Evolutionary conservation across 257 asterid genomes (phyloP).

Genomic region (Capsicum rhomboideum): DNA sequence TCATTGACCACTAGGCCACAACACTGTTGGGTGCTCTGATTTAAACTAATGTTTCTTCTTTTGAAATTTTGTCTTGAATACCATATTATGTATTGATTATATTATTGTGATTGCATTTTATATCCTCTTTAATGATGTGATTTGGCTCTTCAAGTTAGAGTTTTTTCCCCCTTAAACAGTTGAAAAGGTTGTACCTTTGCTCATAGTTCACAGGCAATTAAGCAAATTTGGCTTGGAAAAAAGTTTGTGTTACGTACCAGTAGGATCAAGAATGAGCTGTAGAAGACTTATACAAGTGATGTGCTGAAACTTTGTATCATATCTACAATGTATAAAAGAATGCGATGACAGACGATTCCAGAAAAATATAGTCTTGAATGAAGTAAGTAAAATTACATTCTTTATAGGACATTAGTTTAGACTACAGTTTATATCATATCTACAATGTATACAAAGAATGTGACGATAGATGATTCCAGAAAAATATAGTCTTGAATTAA

Average conservation of each 20-base stretch:
- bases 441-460: not conserved
- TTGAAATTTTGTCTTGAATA: not conserved
- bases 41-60: no score
- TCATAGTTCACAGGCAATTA: not conserved
- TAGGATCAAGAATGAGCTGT: not conserved
- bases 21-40: no score
- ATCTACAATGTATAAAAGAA: no score
- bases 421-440: no score
- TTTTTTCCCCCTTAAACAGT: not conserved
- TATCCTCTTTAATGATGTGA: not conserved
- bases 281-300: not conserved
- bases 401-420: no score
- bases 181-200: not conserved
- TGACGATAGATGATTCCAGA: not conserved
- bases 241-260: not conserved
- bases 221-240: not conserved
- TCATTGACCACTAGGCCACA: no score
- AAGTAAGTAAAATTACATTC: no score
- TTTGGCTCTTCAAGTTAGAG: not conserved
- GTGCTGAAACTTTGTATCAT: not conserved
- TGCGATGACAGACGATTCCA: no score
- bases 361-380: no score
- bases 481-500: not conserved
- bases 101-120: not conserved
- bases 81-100: not conserved